Evolutionary conservation across 2,329 filamentous ascomycete genomes (phyloP), one percentile per base, ranked within the genome.

Genomic region (Hypoxylon sp.): DNA sequence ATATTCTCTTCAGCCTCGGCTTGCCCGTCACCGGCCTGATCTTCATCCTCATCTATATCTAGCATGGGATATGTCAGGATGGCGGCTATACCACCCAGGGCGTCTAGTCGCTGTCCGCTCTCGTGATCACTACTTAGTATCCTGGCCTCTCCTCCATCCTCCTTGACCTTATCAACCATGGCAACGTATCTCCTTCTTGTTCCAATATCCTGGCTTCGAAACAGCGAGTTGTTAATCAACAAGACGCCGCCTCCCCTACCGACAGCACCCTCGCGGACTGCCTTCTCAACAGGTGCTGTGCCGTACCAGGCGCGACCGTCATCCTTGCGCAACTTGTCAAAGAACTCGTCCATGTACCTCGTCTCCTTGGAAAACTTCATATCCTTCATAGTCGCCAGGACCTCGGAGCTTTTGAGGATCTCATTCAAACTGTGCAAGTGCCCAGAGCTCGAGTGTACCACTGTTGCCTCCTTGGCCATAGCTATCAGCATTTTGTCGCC

Each of bases 101-200:
- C 92, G 72, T 94, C 93, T 13, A 99, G 81, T 66, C 94, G 85
- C 82, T 92, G 91, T 0, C 96, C 96, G 78, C 94, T 98, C 83
- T 98, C 95, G 79, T 98, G 95, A 76, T 97, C 92, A 75, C 92
- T 94, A 79, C 95, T 98, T 29, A 98, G 81, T n/a, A 98, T 88
- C 59, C 93, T 86, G 0, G 94, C 93, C 72, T 98, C 94, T 1
- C 95, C 96, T 4, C 95, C 96, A 70, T 94, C 91, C 2, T 90
- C 90, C 71, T 90, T 89, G n/a, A 98, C 95, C 69, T 90, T 91
- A 78, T 98, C 95, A 3, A 98, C 94, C 50, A 98, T 84, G 8
- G 83, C 83, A 0, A 98, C 95, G 85, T 94, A 98, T 70, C 90
- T 88, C 78, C 91, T 92, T 72, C 96, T 86, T 65, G 90, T 91